Conservation (phyloP, 1,139 yeast species). For the Sugiyamaella novakii region DNA sequence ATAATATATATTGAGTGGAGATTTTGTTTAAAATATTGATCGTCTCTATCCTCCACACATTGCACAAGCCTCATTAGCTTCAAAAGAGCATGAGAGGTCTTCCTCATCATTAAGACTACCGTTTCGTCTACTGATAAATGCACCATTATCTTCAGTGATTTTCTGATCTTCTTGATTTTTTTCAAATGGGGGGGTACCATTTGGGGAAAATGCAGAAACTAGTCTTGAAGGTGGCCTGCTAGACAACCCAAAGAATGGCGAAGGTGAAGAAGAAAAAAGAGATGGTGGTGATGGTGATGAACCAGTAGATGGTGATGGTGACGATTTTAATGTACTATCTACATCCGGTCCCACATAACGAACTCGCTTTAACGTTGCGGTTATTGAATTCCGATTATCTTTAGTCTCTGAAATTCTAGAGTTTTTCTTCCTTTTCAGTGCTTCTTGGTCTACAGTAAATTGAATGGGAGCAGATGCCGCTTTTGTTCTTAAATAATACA, state of each 20-base stretch:
- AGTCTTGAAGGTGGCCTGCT: slow-evolving; percentile 28
- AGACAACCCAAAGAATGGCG: slow-evolving; percentile 25
- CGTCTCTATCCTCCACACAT: slow-evolving; percentile 93
- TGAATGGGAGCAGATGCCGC: slow-evolving; percentile 92
- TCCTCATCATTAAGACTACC: slow-evolving; percentile 1
- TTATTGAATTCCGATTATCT: not conserved
- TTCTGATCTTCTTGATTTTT: not conserved
- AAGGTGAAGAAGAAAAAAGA: slow-evolving; percentile 5
- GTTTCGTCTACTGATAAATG: not conserved
- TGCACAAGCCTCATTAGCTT: slow-evolving; percentile 63
- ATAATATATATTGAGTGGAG: not conserved
- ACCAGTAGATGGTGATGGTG: slow-evolving; percentile 4
- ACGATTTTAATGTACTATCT: slow-evolving; percentile 1
- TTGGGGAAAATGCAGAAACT: slow-evolving; percentile 1
- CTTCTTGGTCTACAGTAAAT: slow-evolving; percentile 64
- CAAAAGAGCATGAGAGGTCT: slow-evolving; percentile 1
- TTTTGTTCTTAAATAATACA: slow-evolving; percentile 84
- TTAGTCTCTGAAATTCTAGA: not conserved
- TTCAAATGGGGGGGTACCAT: not conserved
- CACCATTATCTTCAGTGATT: not conserved
- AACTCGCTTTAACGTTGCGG: slow-evolving; percentile 4
- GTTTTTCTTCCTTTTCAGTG: slow-evolving; percentile 36
- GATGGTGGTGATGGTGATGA: slow-evolving; percentile 6
- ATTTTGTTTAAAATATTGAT: no score
- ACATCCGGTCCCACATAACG: slow-evolving; percentile 10